These are phyloP conservation scores for Magnusiomyces sp. DNA, from an alignment of 1,139 yeast genomes.

Conservation along the genomic window DNA sequence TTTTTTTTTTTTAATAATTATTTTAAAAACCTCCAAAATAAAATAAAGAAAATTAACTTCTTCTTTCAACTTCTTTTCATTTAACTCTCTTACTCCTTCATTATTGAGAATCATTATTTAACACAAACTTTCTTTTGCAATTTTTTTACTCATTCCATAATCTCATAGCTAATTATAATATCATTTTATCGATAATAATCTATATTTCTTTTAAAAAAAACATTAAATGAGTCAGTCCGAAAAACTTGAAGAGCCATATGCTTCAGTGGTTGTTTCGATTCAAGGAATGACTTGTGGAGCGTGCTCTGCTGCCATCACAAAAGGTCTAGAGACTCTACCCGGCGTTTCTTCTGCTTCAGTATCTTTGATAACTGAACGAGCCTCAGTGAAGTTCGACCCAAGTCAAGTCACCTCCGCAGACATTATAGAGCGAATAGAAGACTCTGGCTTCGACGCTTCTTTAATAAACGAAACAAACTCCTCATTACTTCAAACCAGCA, in stretches of 20 bases:
- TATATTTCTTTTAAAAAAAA: too few species aligned
- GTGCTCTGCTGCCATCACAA: slow-evolving; percentile 59
- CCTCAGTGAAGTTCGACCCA: slow-evolving; percentile 43
- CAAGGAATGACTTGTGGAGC: slow-evolving; percentile 74
- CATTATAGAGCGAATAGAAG: slow-evolving; percentile 49
- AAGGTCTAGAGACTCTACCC: slow-evolving; percentile 38
- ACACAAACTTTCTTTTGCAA: too few species aligned
- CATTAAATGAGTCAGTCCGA: not conserved
- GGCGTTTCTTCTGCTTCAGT: slow-evolving; percentile 36
- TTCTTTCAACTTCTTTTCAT: too few species aligned
- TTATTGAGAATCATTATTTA: too few species aligned
- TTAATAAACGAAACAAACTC: slow-evolving; percentile 19
- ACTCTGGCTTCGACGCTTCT: slow-evolving; percentile 64
- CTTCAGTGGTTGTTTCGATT: slow-evolving; percentile 3
- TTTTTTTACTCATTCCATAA: too few species aligned
- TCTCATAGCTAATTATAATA: too few species aligned
- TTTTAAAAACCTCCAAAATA: too few species aligned
- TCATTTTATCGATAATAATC: too few species aligned
- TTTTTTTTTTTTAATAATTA: not conserved
- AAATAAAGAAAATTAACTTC: too few species aligned
- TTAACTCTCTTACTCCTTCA: too few species aligned
- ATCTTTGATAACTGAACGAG: slow-evolving; percentile 69
- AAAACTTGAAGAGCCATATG: not conserved
- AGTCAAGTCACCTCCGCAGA: slow-evolving; percentile 29
- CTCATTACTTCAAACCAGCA: slow-evolving; percentile 30